Percentiles rank a stretch among this genome's conserved stretches.
Evolutionary conservation across 2,329 filamentous ascomycete species (phyloP).

Genomic region (Diaporthe ilicicola): DNA sequence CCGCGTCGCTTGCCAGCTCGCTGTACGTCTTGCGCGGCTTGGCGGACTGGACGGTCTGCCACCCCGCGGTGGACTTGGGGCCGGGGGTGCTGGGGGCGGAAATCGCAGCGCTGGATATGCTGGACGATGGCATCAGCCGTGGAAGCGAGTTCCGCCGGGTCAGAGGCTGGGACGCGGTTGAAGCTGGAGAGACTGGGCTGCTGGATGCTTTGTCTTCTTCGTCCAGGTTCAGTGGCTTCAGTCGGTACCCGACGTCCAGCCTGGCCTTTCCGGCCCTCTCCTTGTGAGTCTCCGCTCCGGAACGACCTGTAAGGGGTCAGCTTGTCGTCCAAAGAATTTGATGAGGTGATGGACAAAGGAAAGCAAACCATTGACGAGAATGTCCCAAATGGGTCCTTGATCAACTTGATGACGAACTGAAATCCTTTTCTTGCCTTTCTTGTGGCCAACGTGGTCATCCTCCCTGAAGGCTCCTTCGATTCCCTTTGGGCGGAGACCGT

Average conservation of each 20-base stretch:
- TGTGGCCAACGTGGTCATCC: constrained; percentile 49
- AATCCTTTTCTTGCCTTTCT: constrained; percentile 43
- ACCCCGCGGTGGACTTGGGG: not conserved
- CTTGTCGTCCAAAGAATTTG: not conserved
- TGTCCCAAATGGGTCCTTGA: too few relatives aligned
- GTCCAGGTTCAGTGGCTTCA: constrained; percentile 23
- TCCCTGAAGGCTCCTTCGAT: constrained; percentile 82
- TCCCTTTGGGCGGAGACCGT: constrained; percentile 70
- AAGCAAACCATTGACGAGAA: constrained; percentile 19
- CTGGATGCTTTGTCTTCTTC: constrained; percentile 26
- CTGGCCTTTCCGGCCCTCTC: constrained; percentile 28
- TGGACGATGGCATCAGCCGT: constrained; percentile 3
- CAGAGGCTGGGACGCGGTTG: not conserved
- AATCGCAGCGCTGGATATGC: constrained; percentile 41
- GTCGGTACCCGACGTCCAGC: constrained; percentile 29
- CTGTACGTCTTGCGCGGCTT: constrained; percentile 28
- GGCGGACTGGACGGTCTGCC: constrained; percentile 27
- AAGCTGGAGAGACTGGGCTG: constrained; percentile 11
- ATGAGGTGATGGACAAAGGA: not conserved
- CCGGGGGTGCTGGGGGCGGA: constrained; percentile 36
- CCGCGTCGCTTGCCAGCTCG: constrained; percentile 27
- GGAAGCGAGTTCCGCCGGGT: constrained; percentile 27
- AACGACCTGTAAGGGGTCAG: constrained; percentile 24
- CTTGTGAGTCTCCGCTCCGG: constrained; percentile 7
- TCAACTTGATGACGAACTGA: not conserved